Conservation (phyloP, 495 filamentous ascomycete genomes). For the Hypomontagnella submonticulosa region DNA sequence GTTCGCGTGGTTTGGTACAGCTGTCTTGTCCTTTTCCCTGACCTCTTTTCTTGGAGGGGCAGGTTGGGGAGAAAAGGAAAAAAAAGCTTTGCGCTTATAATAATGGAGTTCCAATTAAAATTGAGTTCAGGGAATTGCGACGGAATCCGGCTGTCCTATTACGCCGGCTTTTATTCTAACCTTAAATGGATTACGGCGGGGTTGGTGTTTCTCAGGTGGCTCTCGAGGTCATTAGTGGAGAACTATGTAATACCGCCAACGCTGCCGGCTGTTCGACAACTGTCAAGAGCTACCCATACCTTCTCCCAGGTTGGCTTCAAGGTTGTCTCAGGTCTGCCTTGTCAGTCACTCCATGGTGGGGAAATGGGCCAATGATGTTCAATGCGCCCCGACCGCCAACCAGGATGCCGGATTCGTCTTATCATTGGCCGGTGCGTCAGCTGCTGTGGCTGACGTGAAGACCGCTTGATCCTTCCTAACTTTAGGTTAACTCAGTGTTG, state of each 20-base stretch:
- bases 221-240: too few relatives aligned
- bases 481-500: background rate
- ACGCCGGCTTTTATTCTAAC: conserved; percentile 16
- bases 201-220: too few relatives aligned
- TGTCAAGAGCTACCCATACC: background rate
- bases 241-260: too few relatives aligned
- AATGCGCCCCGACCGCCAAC: conserved; percentile 3
- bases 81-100: conserved; percentile 38
- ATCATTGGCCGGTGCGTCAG: conserved; percentile 34
- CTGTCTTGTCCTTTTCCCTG: conserved; percentile 39
- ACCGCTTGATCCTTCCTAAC: conserved; percentile 14
- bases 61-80: conserved; percentile 29
- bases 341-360: conserved; percentile 21
- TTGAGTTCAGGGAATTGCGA: conserved; percentile 26
- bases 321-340: conserved; percentile 29
- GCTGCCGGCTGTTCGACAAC: background rate
- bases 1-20: conserved; percentile 38
- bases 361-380: conserved; percentile 26
- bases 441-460: conserved; percentile 32
- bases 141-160: conserved; percentile 35
- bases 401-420: conserved; percentile 27
- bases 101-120: conserved; percentile 42
- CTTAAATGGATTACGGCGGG: too few relatives aligned
- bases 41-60: conserved; percentile 31
- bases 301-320: conserved; percentile 9